These are phyloP conservation scores for Juglanconis juglandina DNA, from an alignment of 2,329 filamentous ascomycete genomes.

Conservation along the genomic window DNA sequence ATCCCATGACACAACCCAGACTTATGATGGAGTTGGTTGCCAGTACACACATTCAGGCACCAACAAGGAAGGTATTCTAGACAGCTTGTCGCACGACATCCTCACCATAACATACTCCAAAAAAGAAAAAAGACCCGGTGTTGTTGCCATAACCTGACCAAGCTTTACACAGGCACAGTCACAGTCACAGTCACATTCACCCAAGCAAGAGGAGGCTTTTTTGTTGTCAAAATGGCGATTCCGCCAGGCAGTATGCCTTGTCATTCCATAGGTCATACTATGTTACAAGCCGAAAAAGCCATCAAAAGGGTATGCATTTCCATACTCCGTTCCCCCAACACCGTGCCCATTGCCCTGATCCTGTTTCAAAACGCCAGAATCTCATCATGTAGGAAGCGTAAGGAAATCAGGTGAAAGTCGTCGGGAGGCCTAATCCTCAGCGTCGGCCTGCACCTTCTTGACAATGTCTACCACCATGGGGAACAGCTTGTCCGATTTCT, in stretches of 20 bases:
- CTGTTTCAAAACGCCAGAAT: slow-evolving; percentile 3
- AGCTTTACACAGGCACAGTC: no score
- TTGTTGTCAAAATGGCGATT: slow-evolving; percentile 1
- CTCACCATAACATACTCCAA: no score
- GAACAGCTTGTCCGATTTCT: slow-evolving; percentile 73
- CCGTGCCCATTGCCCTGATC: neutral
- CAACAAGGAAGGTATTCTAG: no score
- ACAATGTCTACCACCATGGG: slow-evolving; percentile 72
- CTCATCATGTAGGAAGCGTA: slow-evolving; percentile 9
- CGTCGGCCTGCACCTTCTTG: slow-evolving; percentile 73
- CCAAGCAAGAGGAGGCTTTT: neutral
- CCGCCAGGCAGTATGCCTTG: neutral
- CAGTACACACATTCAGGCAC: no score
- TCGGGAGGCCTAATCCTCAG: slow-evolving; percentile 21
- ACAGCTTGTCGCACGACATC: no score
- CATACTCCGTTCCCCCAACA: slow-evolving; percentile 11
- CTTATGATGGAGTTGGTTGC: no score
- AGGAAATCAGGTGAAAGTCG: neutral
- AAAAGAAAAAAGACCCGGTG: no score
- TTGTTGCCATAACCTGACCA: no score
- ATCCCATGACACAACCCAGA: no score
- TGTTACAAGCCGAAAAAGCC: neutral
- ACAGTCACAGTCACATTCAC: no score
- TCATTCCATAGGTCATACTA: neutral
- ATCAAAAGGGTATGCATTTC: slow-evolving; percentile 17